These are phyloP conservation scores for Albugo laibachii DNA, from an alignment of 352 stramenopile species.

Conservation along the genomic window DNA sequence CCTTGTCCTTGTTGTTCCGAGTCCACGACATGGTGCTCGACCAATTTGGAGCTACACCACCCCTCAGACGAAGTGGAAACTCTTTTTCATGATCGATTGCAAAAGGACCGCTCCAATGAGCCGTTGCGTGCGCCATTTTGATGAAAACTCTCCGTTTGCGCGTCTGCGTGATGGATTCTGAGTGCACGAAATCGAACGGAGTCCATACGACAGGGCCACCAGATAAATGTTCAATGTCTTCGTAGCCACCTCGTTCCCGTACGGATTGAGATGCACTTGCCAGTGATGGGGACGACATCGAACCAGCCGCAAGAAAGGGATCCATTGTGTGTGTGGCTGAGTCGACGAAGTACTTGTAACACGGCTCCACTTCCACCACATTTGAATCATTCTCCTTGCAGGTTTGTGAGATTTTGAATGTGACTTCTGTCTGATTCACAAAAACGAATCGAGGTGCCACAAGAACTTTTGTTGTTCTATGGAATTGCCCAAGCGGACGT, in stretches of 20 bases:
- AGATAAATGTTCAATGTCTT: too few species aligned
- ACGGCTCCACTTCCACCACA: conserved; percentile 31
- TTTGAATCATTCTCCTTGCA: conserved; percentile 27
- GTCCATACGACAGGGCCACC: too few species aligned
- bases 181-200: conserved; percentile 55
- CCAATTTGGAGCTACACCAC: conserved; percentile 29
- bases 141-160: conserved; percentile 38
- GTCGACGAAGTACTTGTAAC: conserved; percentile 13
- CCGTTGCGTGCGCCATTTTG: conserved; percentile 47
- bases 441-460: conserved; percentile 74
- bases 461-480: conserved; percentile 71
- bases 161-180: conserved; percentile 14
- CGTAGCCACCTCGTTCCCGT: too few species aligned
- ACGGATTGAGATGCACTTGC: too few species aligned
- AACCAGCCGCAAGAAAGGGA: not conserved
- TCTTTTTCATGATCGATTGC: conserved; percentile 69
- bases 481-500: conserved; percentile 65
- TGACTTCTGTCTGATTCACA: conserved; percentile 58
- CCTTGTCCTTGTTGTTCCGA: conserved; percentile 18
- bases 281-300: too few species aligned
- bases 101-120: conserved; percentile 70
- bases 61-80: conserved; percentile 58
- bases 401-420: conserved; percentile 61
- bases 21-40: not conserved
- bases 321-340: conserved; percentile 10